These are phyloP conservation scores for Primulina huaijiensis DNA, from an alignment of 257 asterid species.

Conservation along the genomic window DNA sequence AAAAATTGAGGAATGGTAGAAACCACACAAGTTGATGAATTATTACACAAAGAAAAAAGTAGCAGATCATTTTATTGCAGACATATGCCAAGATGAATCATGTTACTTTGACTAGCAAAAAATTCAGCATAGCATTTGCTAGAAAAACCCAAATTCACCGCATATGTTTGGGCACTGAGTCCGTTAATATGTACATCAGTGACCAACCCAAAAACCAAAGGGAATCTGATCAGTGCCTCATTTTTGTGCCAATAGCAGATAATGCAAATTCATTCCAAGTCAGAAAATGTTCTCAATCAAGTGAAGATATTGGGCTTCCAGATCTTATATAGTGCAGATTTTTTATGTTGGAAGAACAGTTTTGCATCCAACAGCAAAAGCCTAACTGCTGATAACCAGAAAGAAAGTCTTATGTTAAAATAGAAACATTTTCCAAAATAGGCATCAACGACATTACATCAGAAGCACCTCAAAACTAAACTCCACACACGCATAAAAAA, in stretches of 20 bases:
- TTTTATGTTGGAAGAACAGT: neutral
- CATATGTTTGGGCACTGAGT: neutral
- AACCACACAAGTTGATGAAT: slow-evolving; percentile 2
- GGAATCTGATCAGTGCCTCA: neutral
- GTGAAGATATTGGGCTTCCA: neutral
- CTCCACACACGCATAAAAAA: neutral
- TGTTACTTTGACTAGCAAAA: slow-evolving; percentile 3
- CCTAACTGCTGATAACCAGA: neutral
- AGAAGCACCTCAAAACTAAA: slow-evolving; percentile 12
- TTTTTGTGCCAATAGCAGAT: neutral
- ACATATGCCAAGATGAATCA: neutral
- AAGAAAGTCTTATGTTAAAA: neutral
- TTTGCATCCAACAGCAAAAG: slow-evolving; percentile 11
- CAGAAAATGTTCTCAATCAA: slow-evolving; percentile 6
- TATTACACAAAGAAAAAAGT: neutral
- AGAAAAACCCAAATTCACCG: neutral
- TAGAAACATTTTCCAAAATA: too few relatives aligned
- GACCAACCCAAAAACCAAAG: neutral
- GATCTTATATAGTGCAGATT: neutral
- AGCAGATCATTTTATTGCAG: neutral
- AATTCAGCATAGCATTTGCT: neutral
- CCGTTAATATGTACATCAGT: neutral
- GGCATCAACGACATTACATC: neutral
- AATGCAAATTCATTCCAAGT: neutral
- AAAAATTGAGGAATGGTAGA: neutral